A percentile compares a stretch with the other conserved stretches of the same genome.
phyloP scores from a whole-genome alignment of 306 rosid genomes.

The Acacia confusa region DNA sequence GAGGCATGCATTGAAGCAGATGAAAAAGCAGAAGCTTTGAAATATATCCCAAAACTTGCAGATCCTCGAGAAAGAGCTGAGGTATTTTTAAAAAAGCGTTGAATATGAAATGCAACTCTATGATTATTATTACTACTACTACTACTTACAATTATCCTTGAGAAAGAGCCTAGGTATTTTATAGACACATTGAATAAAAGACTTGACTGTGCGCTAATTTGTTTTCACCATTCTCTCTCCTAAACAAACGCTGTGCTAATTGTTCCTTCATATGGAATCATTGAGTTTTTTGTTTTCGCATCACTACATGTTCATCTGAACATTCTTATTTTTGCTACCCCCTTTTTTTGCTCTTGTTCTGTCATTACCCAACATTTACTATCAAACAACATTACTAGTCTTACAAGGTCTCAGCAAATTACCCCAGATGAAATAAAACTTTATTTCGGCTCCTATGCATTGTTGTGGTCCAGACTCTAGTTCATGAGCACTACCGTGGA shows the following conservation, averaged over 20 bases:
- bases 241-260: too few species aligned
- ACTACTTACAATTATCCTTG: slow-evolving; percentile 38
- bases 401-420: neutral
- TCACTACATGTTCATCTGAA: too few species aligned
- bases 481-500: neutral
- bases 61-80: slow-evolving; percentile 97
- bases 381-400: neutral
- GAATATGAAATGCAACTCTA: neutral
- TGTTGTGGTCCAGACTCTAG: neutral
- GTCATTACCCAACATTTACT: neutral
- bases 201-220: neutral
- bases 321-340: too few species aligned
- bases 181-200: neutral
- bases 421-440: neutral
- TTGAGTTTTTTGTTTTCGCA: rapidly evolving
- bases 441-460: neutral
- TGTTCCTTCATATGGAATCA: too few species aligned
- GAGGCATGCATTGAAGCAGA: slow-evolving; percentile 98
- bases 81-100: slow-evolving; percentile 45
- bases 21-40: slow-evolving; percentile 88
- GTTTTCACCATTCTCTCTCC: too few species aligned
- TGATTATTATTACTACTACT: neutral
- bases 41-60: slow-evolving; percentile 89
- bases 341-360: neutral
- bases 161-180: slow-evolving; percentile 87